Conservation (phyloP, 1,139 yeast species). For the Torulaspora globosa region DNA sequence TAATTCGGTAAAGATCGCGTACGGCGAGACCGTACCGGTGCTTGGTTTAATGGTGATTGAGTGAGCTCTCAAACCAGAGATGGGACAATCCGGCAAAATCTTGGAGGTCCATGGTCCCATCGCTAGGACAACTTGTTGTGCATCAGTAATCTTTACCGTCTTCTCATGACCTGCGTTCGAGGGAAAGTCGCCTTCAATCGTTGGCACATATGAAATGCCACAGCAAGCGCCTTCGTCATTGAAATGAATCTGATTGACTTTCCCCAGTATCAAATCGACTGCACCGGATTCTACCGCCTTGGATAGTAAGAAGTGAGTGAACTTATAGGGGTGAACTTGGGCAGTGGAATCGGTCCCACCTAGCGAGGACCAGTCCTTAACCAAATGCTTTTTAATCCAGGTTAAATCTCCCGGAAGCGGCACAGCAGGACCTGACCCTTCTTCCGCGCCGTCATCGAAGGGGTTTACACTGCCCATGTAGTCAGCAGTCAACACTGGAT, state of each 20-base stretch:
- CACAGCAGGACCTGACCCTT: conserved; percentile 8
- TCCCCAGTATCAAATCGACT: conserved; percentile 80
- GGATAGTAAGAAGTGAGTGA: conserved; percentile 73
- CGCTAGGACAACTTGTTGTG: conserved; percentile 72
- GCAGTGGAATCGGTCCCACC: conserved; percentile 91
- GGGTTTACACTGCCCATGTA: conserved; percentile 3
- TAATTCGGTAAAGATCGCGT: conserved; percentile 90
- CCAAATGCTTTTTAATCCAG: conserved; percentile 70
- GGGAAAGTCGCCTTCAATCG: conserved; percentile 13
- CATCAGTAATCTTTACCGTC: conserved; percentile 44
- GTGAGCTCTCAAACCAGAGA: conserved; percentile 88
- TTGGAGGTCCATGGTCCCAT: conserved; percentile 98
- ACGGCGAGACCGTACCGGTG: conserved; percentile 73
- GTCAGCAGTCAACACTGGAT: conserved; percentile 4
- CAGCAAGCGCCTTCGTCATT: conserved; percentile 12
- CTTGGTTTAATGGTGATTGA: conserved; percentile 87
- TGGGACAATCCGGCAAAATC: conserved; percentile 85
- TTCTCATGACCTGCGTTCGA: conserved; percentile 5
- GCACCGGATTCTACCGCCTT: conserved; percentile 82
- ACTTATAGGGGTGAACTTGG: conserved; percentile 93
- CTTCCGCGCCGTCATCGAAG: conserved; percentile 9
- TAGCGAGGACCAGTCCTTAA: conserved; percentile 70
- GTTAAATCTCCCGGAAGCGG: conserved; percentile 67
- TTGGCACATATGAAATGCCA: conserved; percentile 14
- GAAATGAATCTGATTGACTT: conserved; percentile 51